These are phyloP conservation scores for Actinomortierella wolfii DNA, from an alignment of 371 early-diverging fungal genomes.

Conservation along the genomic window DNA sequence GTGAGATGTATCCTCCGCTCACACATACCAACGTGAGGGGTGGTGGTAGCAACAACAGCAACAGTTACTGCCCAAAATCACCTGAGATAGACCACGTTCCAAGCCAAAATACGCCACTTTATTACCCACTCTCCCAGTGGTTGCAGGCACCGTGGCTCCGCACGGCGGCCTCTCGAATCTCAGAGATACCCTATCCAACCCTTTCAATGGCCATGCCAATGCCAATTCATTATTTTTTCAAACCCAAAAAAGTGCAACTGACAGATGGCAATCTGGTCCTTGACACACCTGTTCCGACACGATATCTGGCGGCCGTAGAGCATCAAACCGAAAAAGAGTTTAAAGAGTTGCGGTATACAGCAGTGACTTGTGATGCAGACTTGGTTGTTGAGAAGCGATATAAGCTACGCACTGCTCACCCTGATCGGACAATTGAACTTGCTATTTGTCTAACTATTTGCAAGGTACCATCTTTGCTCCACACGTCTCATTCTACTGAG, in stretches of 20 bases:
- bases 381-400: slow-evolving; percentile 74
- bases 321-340: slow-evolving; percentile 65
- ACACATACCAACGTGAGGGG: no score
- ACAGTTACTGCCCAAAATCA: no score
- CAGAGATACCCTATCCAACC: slow-evolving; percentile 8
- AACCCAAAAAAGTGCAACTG: slow-evolving; percentile 62
- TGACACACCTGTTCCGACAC: slow-evolving; percentile 72
- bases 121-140: slow-evolving; percentile 44
- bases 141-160: slow-evolving; percentile 45
- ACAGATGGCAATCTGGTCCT: slow-evolving; percentile 74
- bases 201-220: slow-evolving; percentile 43
- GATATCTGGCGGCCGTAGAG: slow-evolving; percentile 61
- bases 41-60: no score
- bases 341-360: slow-evolving; percentile 77
- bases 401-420: slow-evolving; percentile 75
- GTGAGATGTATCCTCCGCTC: no score
- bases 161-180: slow-evolving; percentile 19
- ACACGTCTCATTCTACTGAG: neutral
- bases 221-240: slow-evolving; percentile 37
- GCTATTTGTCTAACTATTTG: slow-evolving; percentile 91
- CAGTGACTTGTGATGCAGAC: slow-evolving; percentile 79
- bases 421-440: slow-evolving; percentile 75
- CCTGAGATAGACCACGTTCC: slow-evolving; percentile 2
- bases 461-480: slow-evolving; percentile 55
- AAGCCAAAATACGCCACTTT: slow-evolving; percentile 13